These are phyloP conservation scores for Polytrichum commune DNA, from an alignment of 225 moss, liverwort and hornwort genomes.

Conservation along the genomic window DNA sequence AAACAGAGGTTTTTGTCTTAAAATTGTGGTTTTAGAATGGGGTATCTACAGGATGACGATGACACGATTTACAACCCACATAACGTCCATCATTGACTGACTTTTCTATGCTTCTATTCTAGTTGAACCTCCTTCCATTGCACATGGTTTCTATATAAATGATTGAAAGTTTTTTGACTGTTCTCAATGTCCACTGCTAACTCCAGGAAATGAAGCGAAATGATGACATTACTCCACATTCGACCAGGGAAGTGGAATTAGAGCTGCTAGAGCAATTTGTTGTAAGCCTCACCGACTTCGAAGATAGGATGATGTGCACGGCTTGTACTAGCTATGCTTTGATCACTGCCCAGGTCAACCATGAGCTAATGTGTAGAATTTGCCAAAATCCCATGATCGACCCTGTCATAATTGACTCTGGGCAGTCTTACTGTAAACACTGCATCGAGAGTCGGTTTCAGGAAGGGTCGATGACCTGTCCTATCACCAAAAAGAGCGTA, in stretches of 20 bases:
- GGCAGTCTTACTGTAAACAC: constrained; percentile 29
- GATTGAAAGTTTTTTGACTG: not conserved
- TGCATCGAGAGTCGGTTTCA: constrained; percentile 25
- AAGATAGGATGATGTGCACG: constrained; percentile 11
- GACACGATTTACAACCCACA: too few relatives aligned
- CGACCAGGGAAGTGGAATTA: not conserved
- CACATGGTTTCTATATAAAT: too few relatives aligned
- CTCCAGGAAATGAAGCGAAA: not conserved
- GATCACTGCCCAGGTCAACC: constrained; percentile 8
- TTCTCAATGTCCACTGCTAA: not conserved
- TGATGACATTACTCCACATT: not conserved
- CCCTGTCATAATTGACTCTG: constrained; percentile 34
- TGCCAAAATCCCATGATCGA: constrained; percentile 19
- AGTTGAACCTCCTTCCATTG: not conserved
- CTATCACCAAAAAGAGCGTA: constrained; percentile 3
- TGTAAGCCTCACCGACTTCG: constrained; percentile 22
- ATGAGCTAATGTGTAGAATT: constrained; percentile 16
- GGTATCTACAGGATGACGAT: too few relatives aligned
- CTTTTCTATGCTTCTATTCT: not conserved
- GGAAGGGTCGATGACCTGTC: constrained; percentile 17
- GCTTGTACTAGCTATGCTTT: not conserved
- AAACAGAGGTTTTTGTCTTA: too few relatives aligned
- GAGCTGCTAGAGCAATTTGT: constrained; percentile 17
- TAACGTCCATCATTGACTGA: not conserved
- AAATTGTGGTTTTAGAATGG: not conserved